phyloP scores from a whole-genome alignment of 2,329 filamentous ascomycete species.

The Aurifilum marmelostoma region DNA sequence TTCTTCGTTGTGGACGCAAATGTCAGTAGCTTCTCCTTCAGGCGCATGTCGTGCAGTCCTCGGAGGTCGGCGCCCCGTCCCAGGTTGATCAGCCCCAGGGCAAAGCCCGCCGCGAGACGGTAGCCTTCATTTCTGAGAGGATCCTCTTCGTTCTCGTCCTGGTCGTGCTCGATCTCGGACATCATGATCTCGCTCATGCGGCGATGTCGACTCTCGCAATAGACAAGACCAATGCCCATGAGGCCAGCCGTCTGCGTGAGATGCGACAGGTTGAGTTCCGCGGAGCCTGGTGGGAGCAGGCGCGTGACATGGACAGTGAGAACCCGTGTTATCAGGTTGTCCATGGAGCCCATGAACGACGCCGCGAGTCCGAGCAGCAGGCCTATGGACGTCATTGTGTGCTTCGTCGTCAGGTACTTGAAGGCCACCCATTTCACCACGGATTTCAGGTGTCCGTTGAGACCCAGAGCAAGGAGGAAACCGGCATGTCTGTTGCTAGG shows the following conservation, averaged over 20 bases:
- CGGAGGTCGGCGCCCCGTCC: constrained; percentile 86
- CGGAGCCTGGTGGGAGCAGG: constrained; percentile 89
- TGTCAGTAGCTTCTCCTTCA: constrained; percentile 84
- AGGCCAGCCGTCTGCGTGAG: constrained; percentile 94
- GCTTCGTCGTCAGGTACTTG: constrained; percentile 98
- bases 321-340: constrained; percentile 88
- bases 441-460: constrained; percentile 92
- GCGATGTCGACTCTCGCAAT: constrained; percentile 93
- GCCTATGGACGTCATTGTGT: constrained; percentile 98
- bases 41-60: constrained; percentile 89
- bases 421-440: constrained; percentile 98
- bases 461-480: constrained; percentile 84
- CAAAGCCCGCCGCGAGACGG: constrained; percentile 88
- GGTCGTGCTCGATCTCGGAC: constrained; percentile 91
- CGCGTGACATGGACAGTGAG: constrained; percentile 95
- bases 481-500: constrained; percentile 96
- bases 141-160: constrained; percentile 80
- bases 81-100: constrained; percentile 91
- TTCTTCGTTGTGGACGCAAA: constrained; percentile 89
- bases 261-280: constrained; percentile 90
- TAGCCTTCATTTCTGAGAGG: constrained; percentile 93
- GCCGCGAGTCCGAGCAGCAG: constrained; percentile 89
- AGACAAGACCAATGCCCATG: constrained; percentile 94
- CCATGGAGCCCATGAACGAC: constrained; percentile 96
- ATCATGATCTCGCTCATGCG: constrained; percentile 99